A percentile compares a stretch with the other conserved stretches of the same genome.
phyloP scores from a whole-genome alignment of 306 rosid genomes.

The Glycine tomentella region DNA sequence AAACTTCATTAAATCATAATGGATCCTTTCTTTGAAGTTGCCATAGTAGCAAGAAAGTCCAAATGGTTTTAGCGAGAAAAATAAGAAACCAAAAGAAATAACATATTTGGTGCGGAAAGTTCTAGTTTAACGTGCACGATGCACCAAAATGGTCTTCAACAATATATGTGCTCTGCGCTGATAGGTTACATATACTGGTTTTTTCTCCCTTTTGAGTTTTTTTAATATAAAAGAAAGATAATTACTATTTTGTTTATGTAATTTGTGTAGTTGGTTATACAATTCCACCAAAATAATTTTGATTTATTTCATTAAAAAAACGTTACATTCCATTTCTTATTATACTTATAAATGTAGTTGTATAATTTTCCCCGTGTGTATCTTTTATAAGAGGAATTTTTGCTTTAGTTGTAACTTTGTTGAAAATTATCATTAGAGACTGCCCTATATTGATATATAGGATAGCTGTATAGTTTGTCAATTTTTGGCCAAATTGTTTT shows the following conservation, averaged over 20 bases:
- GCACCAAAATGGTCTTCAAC: conserved; percentile 3
- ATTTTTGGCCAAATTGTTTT: background rate
- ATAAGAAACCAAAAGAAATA: conserved; percentile 7
- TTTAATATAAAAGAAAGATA: background rate
- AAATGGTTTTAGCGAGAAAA: background rate
- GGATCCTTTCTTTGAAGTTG: background rate
- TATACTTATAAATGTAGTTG: background rate
- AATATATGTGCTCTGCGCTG: background rate
- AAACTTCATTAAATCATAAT: background rate
- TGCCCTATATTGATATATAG: background rate
- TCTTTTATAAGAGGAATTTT: background rate
- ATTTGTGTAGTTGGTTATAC: background rate
- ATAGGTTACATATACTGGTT: background rate
- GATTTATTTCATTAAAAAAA: background rate
- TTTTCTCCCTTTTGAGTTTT: background rate
- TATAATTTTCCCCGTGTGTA: background rate
- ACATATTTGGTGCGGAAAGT: background rate
- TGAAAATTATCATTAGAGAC: background rate
- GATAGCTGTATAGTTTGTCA: background rate
- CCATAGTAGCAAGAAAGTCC: conserved; percentile 4
- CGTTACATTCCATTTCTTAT: background rate
- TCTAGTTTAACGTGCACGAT: background rate
- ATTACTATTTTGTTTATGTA: background rate
- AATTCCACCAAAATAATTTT: background rate
- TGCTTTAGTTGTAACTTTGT: background rate